Evolutionary conservation across 345 rosid genomes (phyloP).

Genomic region (Passiflora organensis): DNA sequence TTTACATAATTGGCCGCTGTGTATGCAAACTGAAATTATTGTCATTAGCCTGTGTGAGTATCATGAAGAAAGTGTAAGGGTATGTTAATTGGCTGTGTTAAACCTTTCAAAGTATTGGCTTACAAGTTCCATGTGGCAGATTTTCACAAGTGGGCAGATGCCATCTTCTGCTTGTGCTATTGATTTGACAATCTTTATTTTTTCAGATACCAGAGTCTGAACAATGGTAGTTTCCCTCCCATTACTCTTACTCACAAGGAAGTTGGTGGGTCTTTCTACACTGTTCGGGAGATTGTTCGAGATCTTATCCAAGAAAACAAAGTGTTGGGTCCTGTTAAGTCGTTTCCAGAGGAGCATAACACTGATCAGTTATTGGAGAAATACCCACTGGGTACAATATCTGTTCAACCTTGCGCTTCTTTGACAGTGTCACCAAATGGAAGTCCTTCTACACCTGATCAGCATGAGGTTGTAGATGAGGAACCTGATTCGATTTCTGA

Average conservation of each 20-base stretch:
- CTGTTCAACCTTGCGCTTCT: constrained; percentile 44
- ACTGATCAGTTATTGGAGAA: constrained; percentile 37
- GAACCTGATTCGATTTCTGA: constrained; percentile 19
- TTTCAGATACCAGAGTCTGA: constrained; percentile 63
- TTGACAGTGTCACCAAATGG: constrained; percentile 31
- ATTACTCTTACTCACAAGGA: constrained; percentile 84
- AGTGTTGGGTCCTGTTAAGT: constrained; percentile 80
- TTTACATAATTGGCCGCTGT: too few relatives aligned
- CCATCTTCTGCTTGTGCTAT: constrained; percentile 5
- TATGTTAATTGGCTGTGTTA: neutral
- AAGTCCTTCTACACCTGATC: constrained; percentile 26
- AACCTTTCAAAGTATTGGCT: neutral
- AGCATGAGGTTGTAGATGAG: constrained; percentile 16
- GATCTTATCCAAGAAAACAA: constrained; percentile 97
- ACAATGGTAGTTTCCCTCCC: constrained; percentile 75
- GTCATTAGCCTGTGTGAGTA: too few relatives aligned
- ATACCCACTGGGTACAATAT: constrained; percentile 49
- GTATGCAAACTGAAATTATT: too few relatives aligned
- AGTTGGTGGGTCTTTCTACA: constrained; percentile 97
- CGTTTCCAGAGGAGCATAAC: constrained; percentile 29
- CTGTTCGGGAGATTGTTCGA: constrained; percentile 84
- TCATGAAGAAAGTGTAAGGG: too few relatives aligned
- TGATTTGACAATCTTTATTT: constrained; percentile 11
- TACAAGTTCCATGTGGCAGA: neutral
- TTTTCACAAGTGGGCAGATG: neutral